Percentiles rank a stretch among this genome's conserved stretches.
These are phyloP conservation scores for Mycosphaerella sp. DNA, from an alignment of 2,329 filamentous ascomycete genomes.

Conservation along the genomic window DNA sequence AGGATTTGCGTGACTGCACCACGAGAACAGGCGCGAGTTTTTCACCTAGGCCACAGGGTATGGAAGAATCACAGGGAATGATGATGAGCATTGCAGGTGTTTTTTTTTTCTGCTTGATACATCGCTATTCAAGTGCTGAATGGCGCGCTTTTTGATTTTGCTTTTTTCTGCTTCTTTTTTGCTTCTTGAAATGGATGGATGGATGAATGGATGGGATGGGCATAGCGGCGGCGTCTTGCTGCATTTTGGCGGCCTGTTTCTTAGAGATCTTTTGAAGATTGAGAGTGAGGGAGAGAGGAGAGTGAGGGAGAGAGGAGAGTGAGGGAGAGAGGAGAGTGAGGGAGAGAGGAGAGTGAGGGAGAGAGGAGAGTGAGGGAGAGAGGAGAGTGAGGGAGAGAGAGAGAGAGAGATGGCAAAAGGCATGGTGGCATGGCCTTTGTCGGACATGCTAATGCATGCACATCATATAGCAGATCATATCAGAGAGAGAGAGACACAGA, in stretches of 20 bases:
- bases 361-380: no score
- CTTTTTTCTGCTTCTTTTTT: background rate
- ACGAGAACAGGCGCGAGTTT: background rate
- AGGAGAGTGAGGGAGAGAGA: no score
- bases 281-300: no score
- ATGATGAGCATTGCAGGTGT: constrained; percentile 47
- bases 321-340: no score
- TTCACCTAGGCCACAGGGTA: background rate
- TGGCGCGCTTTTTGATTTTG: constrained; percentile 14
- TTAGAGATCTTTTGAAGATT: no score
- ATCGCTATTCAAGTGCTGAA: constrained; percentile 29
- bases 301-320: no score
- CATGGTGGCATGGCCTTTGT: no score
- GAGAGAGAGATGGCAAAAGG: no score
- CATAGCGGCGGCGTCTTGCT: background rate
- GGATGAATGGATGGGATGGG: background rate
- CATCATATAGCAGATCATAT: no score
- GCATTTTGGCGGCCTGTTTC: background rate
- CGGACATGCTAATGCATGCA: no score
- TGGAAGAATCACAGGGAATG: constrained; percentile 9
- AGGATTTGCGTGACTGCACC: background rate
- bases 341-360: no score
- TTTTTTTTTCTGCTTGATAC: constrained; percentile 2
- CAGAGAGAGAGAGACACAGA: no score
- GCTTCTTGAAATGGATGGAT: background rate